phyloP scores from a whole-genome alignment of 2,329 filamentous ascomycete genomes.

The Pyrenophora graminea region DNA sequence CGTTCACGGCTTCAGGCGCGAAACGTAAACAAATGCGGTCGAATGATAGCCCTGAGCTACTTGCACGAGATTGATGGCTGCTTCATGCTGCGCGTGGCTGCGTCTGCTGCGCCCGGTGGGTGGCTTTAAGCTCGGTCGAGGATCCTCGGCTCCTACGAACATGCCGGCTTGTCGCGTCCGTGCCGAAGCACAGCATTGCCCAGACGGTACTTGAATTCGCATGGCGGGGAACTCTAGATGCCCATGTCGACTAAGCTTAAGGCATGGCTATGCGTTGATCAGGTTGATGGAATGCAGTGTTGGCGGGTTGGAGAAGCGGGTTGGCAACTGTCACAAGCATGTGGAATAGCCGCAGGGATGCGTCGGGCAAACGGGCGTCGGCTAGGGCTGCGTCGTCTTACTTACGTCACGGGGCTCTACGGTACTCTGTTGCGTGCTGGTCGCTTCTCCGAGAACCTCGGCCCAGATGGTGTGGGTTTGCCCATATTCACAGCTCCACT shows the following conservation, averaged over 20 bases:
- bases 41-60: no score
- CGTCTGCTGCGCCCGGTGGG: background rate
- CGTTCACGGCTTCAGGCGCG: no score
- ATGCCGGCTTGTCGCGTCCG: constrained; percentile 10
- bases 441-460: constrained; percentile 16
- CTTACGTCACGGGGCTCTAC: constrained; percentile 11
- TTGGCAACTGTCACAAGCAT: background rate
- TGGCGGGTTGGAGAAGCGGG: background rate
- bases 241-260: background rate
- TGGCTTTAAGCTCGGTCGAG: constrained; percentile 4
- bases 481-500: constrained; percentile 18
- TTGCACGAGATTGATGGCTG: background rate
- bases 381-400: background rate
- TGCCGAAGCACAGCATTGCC: constrained; percentile 3
- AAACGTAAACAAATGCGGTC: no score
- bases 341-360: background rate
- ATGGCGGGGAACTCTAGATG: constrained; percentile 10
- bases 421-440: no score
- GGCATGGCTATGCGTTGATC: background rate
- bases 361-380: constrained; percentile 16
- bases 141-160: constrained; percentile 8
- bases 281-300: background rate
- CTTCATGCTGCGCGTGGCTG: background rate
- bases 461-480: constrained; percentile 13
- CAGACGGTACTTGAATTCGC: constrained; percentile 1